Base-by-base conservation (phyloP, 176 grass and related monocot genomes). In the Raddia guianensis region DNA sequence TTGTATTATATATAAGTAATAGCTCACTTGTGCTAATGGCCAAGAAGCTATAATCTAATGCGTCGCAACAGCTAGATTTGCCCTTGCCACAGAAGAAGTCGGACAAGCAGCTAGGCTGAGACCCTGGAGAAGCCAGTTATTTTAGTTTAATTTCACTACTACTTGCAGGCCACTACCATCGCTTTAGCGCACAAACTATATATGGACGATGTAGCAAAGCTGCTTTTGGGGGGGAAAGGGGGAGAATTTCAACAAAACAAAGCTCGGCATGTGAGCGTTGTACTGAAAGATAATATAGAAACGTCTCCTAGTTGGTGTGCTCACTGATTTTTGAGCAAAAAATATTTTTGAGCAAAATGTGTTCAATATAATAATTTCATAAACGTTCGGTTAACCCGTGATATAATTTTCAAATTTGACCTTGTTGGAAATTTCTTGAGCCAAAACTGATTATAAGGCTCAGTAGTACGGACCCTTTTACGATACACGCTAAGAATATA, bases 11-110 rank as follows among this genome's bases (percentile, higher is more conserved):
- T 70, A 32, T 68, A 34, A 63, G n/a, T 68, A 80, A 37, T 73
- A 20, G 63, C n/a, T 33, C 6, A 69, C 71, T 80, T 71, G 76
- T 76, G 12, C 57, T 21, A 74, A 20, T 74, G 49, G 14, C 56
- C 66, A 55, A 65, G 18, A 48, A 70, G 70, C 6, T 76, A 43
- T 81, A 71, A 76, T 81, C 40, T 81, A 89, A 49, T 85, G 82
- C 63, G 65, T 43, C 66, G 48, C 51, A 63, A 75, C 49, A 85
- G 70, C 82, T 76, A 85, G 76, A 89, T 89, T 74, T 89, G 57
- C 2, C 35, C 43, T 71, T 89, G 47, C 40, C 5, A 49, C 64
- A 85, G 49, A 78, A 74, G 48, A 84, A 70, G 37, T 71, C 75
- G 63, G 63, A 55, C 76, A 75, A 75, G 54, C 27, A 27, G 27